phyloP scores from a whole-genome alignment of 371 early-diverging fungal genomes.

The Haplosporangium sp. region DNA sequence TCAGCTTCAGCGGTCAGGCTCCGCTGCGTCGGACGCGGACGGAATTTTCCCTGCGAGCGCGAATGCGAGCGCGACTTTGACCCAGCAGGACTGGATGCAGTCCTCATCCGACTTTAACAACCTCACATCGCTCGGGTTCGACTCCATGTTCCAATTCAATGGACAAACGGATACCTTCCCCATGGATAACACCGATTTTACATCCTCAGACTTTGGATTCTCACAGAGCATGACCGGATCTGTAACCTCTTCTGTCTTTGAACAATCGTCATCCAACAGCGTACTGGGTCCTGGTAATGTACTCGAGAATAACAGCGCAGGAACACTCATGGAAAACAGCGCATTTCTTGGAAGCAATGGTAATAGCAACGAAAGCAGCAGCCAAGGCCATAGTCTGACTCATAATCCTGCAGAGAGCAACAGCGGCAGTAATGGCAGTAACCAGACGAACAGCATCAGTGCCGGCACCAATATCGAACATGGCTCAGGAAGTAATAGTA shows the following conservation, averaged over 20 bases:
- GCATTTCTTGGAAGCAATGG: conserved; percentile 16
- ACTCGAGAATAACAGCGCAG: conserved; percentile 16
- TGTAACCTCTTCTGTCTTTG: conserved; percentile 33
- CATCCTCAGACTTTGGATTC: conserved; percentile 42
- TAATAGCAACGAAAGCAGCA: conserved; percentile 5
- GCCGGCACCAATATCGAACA: conserved; percentile 3
- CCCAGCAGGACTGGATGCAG: conserved; percentile 49
- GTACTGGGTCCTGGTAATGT: not conserved
- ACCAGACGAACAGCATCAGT: not conserved
- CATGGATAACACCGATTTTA: conserved; percentile 51
- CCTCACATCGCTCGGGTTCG: conserved; percentile 48
- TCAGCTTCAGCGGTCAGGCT: conserved; percentile 29
- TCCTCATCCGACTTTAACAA: conserved; percentile 33
- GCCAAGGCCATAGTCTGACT: conserved; percentile 7
- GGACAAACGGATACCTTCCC: conserved; percentile 38
- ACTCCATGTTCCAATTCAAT: conserved; percentile 42
- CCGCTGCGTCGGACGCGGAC: conserved; percentile 26
- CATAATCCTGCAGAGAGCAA: conserved; percentile 7
- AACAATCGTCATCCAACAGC: conserved; percentile 11
- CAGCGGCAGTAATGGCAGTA: conserved; percentile 15
- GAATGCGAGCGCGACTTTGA: too few species aligned
- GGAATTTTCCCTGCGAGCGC: conserved; percentile 12
- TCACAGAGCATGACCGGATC: conserved; percentile 36
- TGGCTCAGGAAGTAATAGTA: conserved; percentile 2
- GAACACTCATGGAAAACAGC: conserved; percentile 12